These are phyloP conservation scores for Tylopilus sp. DNA, from an alignment of 768 basidiomycete species.

Conservation along the genomic window DNA sequence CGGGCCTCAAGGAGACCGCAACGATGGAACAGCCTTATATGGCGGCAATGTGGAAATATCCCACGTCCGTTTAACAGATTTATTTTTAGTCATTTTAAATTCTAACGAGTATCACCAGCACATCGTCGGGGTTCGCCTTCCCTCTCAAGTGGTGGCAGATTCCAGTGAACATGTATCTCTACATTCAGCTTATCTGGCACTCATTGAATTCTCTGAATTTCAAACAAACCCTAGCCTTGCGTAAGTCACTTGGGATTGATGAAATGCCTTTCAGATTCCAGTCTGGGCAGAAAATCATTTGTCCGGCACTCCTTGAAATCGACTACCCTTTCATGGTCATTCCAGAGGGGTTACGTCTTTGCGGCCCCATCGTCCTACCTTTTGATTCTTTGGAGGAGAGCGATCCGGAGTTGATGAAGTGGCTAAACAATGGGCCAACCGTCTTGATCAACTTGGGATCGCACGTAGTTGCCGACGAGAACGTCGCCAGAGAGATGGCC, in stretches of 20 bases:
- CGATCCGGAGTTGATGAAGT: constrained; percentile 1
- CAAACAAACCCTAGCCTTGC: too few species aligned
- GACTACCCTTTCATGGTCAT: too few species aligned
- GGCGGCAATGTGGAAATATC: constrained; percentile 10
- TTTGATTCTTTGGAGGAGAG: not conserved
- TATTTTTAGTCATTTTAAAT: not conserved
- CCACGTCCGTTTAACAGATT: not conserved
- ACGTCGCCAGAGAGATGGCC: not conserved
- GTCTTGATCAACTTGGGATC: not conserved
- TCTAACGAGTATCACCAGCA: not conserved
- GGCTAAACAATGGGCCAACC: too few species aligned
- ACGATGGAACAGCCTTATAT: not conserved
- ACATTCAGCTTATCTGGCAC: too few species aligned
- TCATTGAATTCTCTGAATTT: too few species aligned
- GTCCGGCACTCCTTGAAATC: too few species aligned
- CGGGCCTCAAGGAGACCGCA: not conserved
- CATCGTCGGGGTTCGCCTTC: constrained; percentile 7
- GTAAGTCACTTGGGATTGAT: too few species aligned
- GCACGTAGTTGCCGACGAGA: not conserved
- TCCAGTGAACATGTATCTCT: constrained; percentile 9
- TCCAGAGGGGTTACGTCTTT: too few species aligned
- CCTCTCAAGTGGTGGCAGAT: constrained; percentile 17
- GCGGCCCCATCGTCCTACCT: too few species aligned
- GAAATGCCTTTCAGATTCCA: too few species aligned
- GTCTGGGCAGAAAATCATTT: too few species aligned